Conservation (phyloP, 2,329 filamentous ascomycete genomes). For the Alternaria postmessia region DNA sequence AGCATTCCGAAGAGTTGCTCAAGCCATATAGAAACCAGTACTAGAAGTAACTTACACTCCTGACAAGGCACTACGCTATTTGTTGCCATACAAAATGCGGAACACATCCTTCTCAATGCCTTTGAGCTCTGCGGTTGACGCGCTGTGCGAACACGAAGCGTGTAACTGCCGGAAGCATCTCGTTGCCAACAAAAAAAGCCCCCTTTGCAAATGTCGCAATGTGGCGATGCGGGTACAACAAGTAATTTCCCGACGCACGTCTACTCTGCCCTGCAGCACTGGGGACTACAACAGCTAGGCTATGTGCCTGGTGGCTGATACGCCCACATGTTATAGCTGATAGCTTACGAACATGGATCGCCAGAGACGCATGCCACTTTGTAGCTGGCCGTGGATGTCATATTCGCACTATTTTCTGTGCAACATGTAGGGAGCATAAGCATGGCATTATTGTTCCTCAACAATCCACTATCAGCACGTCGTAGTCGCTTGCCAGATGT, state of each 20-base stretch:
- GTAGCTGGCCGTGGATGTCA: conserved; percentile 2
- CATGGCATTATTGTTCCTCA: background rate
- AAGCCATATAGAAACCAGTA: background rate
- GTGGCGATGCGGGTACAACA: background rate
- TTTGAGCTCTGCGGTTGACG: background rate
- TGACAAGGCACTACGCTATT: background rate
- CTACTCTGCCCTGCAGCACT: background rate
- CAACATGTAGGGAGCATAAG: background rate
- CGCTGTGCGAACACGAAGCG: background rate
- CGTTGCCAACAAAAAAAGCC: background rate
- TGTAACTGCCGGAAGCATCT: background rate
- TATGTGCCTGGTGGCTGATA: conserved; percentile 6
- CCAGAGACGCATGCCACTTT: conserved; percentile 11
- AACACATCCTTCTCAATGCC: background rate
- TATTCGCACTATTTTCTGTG: background rate
- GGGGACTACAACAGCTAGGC: background rate
- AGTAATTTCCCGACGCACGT: background rate
- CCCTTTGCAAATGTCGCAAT: background rate
- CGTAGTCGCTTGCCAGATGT: conserved; percentile 5
- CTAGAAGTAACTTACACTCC: background rate
- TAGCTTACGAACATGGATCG: background rate
- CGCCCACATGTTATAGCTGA: conserved; percentile 4
- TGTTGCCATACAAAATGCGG: background rate
- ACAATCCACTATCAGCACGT: conserved; percentile 4
- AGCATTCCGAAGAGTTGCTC: background rate